Evolutionary conservation across 1,139 yeast genomes (phyloP).

Genomic region (Blastobotrys indianensis): DNA sequence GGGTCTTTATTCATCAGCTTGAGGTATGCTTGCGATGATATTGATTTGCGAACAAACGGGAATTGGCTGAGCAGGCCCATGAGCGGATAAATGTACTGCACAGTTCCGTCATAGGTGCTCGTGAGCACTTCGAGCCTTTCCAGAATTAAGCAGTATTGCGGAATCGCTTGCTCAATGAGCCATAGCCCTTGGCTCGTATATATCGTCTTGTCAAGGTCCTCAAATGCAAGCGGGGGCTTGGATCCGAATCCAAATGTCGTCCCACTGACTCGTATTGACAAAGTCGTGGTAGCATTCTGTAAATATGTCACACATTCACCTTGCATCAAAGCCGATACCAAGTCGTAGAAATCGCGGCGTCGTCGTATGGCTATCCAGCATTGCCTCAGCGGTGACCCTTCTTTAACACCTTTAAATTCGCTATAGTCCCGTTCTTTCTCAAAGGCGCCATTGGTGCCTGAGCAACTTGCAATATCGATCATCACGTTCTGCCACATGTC

Average conservation of each 20-base stretch:
- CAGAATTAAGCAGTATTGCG: background rate
- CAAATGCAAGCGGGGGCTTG: background rate
- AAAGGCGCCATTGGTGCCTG: background rate
- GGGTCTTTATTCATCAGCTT: constrained; percentile 4
- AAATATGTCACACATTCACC: background rate
- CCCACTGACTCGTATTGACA: constrained; percentile 5
- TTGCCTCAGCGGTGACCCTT: background rate
- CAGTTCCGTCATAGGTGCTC: constrained; percentile 5
- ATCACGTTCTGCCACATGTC: constrained; percentile 1
- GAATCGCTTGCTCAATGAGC: constrained; percentile 3
- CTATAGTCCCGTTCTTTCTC: constrained; percentile 2
- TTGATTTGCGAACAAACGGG: constrained; percentile 3
- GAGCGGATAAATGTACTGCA: constrained; percentile 5
- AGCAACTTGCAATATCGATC: constrained; percentile 2
- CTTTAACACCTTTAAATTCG: constrained; percentile 3
- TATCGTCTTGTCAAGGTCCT: constrained; percentile 1
- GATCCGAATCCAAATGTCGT: constrained; percentile 7
- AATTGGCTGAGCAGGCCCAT: constrained; percentile 1
- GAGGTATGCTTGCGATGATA: constrained; percentile 2
- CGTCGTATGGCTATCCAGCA: constrained; percentile 5
- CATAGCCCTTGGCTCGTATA: constrained; percentile 7
- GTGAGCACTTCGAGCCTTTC: constrained; percentile 1
- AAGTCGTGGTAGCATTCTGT: background rate
- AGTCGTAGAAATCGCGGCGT: background rate
- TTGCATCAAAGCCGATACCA: background rate